Base-by-base conservation (phyloP, 2,329 filamentous ascomycete species). In the Dryadomyces quercus-mongolicae region DNA sequence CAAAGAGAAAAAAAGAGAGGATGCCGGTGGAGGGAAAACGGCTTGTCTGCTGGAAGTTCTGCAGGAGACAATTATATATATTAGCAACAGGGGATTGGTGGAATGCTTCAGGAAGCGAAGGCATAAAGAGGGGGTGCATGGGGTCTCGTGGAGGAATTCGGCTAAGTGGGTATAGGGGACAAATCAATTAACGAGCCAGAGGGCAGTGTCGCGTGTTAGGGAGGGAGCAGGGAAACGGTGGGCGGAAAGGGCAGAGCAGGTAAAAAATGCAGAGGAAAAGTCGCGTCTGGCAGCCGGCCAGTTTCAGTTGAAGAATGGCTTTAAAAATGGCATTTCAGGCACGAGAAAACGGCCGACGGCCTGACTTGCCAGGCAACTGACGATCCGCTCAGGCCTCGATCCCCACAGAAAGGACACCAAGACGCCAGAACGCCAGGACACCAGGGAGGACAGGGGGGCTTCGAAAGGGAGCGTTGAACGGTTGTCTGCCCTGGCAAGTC, bases 11-110 rank as follows among this genome's bases (percentile, higher is more conserved):
- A 51, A 58, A 58, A 16, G 54, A 59, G 52, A 51, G 54, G 46
- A 57, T 56, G 55, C 55, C 55, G 58, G 61, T 60, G 59, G 59
- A 56, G 58, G 58, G 51, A 59, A 56, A 52, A 53, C 67, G 68
- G 67, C 68, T 72, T 65, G 69, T 62, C 64, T 66, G 65, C 66
- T 40, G 50, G 43, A 45, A 48, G 63, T 65, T 74, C 72, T 75
- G 66, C 53, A 25, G 55, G 55, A n/a, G 5, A 22, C 42, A 44
- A n/a, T 51, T 10, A 54, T 60, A 59, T 59, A 60, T 60, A 60
- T 60, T 60, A 60, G 59, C 56, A 40, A 40, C 36, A 54, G 22
- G 22, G 16, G 36, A 40, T 34, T 13, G 3, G 9, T 20, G 50
- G 42, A 52, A 52, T 53, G 45, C 34, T 15, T 22, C 12, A 43